Base-by-base conservation (phyloP, 371 early-diverging fungal genomes). In the Rhizoclosmatium hyalinum region DNA sequence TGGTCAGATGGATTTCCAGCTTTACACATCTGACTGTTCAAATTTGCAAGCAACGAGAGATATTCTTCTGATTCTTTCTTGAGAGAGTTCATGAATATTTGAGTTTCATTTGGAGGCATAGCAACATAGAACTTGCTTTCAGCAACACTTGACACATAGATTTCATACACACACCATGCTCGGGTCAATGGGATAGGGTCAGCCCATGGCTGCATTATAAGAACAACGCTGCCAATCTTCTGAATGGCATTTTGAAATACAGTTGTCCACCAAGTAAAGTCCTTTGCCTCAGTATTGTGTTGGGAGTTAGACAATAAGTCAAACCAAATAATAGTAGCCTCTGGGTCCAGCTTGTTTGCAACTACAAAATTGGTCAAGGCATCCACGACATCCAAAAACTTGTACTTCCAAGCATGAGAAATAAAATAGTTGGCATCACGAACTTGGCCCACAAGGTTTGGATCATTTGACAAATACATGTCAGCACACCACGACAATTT, bases 371-470 rank as follows among this genome's bases (percentile, higher is more conserved):
- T 2, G 10, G 32, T 12, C 19, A 78, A 54, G 17, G 79, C 72
- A 3, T 75, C 79, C 5, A 79, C 57, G 1, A 75, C 66, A 21
- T 75, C 73, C 50, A 72, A 17, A 53, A 79, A 79, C 58, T 47
- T 3, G 65, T 56, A 79, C n/a, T 47, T 47, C 79, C 79, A 79
- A 0, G 75, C 75, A 46, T 79, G 79, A 19, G 64, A 63, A 3
- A 79, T 56, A 41, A 79, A 79, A 60, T 60, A 65, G 2, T n/a
- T 65, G 12, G 76, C 76, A 58, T 58, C 58, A 19, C 24, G 58
- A 24, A 58, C 24, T 14, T 8, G n/a, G 24, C 19, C 0, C 24
- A 1, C 0, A 24, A 14, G 14, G 8, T 14, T 19, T 58, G 58
- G 58, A 58, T 58, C 19, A 6, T 6, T 12, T 0, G 62, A 44